These are phyloP conservation scores for Carex arenaria DNA, from an alignment of 202 grass and related monocot genomes.

Conservation along the genomic window DNA sequence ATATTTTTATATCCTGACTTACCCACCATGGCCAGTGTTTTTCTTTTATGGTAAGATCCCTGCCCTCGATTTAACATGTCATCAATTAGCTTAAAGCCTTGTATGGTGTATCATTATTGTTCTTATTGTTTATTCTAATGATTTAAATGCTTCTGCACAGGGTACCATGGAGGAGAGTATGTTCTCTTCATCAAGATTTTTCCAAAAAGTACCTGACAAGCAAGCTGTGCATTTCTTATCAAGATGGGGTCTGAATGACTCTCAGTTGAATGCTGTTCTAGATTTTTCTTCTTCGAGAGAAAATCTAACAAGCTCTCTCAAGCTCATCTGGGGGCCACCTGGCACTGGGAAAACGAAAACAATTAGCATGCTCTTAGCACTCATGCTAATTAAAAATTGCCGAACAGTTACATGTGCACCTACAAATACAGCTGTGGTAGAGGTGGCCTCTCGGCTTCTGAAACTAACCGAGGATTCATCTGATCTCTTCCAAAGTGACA, in stretches of 20 bases:
- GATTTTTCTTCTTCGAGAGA: conserved; percentile 37
- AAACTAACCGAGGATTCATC: conserved; percentile 15
- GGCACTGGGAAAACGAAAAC: conserved; percentile 83
- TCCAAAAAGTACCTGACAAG: neutral
- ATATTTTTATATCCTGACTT: neutral
- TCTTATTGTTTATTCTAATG: neutral
- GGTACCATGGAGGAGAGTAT: neutral
- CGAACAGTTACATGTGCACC: conserved; percentile 55
- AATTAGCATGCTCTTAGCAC: conserved; percentile 41
- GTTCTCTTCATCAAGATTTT: neutral
- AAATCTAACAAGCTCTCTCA: neutral
- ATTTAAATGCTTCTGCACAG: neutral
- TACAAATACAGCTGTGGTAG: conserved; percentile 61
- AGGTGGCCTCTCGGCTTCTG: conserved; percentile 45
- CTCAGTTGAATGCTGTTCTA: conserved; percentile 35
- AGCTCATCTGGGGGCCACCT: conserved; percentile 69
- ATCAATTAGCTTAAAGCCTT: neutral
- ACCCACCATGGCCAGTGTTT: neutral
- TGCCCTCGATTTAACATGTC: neutral
- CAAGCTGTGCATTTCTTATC: neutral
- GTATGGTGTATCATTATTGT: neutral
- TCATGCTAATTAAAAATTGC: conserved; percentile 35
- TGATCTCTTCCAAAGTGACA: conserved; percentile 26
- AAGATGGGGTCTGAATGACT: conserved; percentile 32
- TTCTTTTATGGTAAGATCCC: neutral